phyloP scores from a whole-genome alignment of 2,329 filamentous ascomycete species.

The Nannizzia gypsea region DNA sequence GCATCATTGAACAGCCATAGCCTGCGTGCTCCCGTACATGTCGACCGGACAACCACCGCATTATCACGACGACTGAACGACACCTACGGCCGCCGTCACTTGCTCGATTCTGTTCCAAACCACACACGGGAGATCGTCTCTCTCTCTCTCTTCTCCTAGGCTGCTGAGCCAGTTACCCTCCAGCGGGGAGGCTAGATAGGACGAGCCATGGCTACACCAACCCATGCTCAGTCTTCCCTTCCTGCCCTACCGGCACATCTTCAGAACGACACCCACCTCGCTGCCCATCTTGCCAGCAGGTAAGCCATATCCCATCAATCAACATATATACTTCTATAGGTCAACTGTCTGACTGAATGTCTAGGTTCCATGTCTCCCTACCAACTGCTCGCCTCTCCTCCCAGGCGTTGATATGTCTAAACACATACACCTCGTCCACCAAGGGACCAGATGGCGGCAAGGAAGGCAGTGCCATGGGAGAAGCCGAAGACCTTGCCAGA shows the following conservation, averaged over 20 bases:
- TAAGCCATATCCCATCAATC: conserved; percentile 16
- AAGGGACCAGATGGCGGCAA: conserved; percentile 84
- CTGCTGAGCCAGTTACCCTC: not conserved
- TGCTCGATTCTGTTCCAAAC: not conserved
- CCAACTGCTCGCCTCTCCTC: conserved; percentile 83
- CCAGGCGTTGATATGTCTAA: conserved; percentile 80
- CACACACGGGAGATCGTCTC: not conserved
- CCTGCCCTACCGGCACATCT: conserved; percentile 68
- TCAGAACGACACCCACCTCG: conserved; percentile 42
- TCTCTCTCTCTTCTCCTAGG: not conserved
- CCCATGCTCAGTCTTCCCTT: conserved; percentile 71
- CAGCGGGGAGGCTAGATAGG: not conserved
- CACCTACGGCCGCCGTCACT: not conserved
- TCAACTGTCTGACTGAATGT: conserved; percentile 2
- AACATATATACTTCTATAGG: too few species aligned
- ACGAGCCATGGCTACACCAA: conserved; percentile 36
- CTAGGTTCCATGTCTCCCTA: conserved; percentile 82
- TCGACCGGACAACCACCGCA: not conserved
- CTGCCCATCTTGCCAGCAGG: conserved; percentile 41
- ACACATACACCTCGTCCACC: conserved; percentile 83
- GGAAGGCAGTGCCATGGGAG: conserved; percentile 82
- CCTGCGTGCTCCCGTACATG: too few species aligned
- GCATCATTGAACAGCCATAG: too few species aligned
- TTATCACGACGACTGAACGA: not conserved
- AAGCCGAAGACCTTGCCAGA: conserved; percentile 81